Percentiles rank a stretch among this genome's conserved stretches.
phyloP scores from a whole-genome alignment of 148 eudicot species.

The Drosera capensis region DNA sequence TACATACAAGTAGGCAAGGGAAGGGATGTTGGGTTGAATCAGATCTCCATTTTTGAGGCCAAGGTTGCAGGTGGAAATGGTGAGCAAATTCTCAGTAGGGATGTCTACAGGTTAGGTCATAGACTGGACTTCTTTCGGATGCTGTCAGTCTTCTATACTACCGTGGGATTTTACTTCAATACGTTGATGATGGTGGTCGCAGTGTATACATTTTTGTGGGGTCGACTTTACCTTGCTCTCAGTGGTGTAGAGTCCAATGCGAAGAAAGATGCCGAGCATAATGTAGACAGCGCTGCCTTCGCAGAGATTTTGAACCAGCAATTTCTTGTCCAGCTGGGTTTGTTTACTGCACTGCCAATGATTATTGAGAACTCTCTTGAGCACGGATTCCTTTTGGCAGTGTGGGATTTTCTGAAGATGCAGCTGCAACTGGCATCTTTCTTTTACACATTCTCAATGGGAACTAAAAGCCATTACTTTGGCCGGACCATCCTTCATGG shows the following conservation, averaged over 20 bases:
- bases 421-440: conserved; percentile 42
- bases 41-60: conserved; percentile 96
- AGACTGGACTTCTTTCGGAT: conserved; percentile 84
- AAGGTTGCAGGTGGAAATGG: conserved; percentile 96
- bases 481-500: conserved; percentile 62
- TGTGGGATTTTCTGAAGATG: conserved; percentile 52
- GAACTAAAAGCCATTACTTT: conserved; percentile 44
- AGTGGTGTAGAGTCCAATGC: conserved; percentile 96
- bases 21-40: conserved; percentile 91
- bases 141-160: conserved; percentile 81
- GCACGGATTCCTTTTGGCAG: conserved; percentile 43
- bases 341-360: conserved; percentile 67
- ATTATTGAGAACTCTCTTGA: conserved; percentile 52
- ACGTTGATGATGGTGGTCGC: conserved; percentile 67
- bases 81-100: conserved; percentile 88
- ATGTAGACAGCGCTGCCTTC: conserved; percentile 48
- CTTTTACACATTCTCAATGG: conserved; percentile 52
- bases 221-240: conserved; percentile 79
- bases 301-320: conserved; percentile 66
- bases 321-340: conserved; percentile 41
- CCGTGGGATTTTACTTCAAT: conserved; percentile 76
- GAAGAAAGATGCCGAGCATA: conserved; percentile 14
- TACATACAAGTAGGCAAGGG: conserved; percentile 97
- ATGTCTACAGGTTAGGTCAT: conserved; percentile 87
- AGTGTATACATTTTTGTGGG: conserved; percentile 81